A percentile compares a stretch with the other conserved stretches of the same genome.
Evolutionary conservation across 2,329 filamentous ascomycete genomes (phyloP).

Genomic region (Helotiales sp.): DNA sequence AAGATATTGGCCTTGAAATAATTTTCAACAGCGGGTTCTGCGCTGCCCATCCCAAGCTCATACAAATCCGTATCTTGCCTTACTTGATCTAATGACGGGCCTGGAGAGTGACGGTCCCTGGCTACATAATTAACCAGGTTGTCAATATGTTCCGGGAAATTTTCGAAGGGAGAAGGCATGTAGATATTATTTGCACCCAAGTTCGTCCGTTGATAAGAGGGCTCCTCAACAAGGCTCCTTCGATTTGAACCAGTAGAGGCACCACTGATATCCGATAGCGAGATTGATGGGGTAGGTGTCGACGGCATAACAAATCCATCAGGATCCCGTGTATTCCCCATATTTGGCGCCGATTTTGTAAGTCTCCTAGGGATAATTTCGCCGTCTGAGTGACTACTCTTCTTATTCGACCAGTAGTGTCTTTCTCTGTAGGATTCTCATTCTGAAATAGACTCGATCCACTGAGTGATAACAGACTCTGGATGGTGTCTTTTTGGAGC

Average conservation of each 20-base stretch:
- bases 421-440: slow-evolving; percentile 28
- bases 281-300: slow-evolving; percentile 34
- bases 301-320: slow-evolving; percentile 66
- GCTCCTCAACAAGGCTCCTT: slow-evolving; percentile 28
- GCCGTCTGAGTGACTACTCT: slow-evolving; percentile 23
- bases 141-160: slow-evolving; percentile 24
- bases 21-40: slow-evolving; percentile 22
- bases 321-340: slow-evolving; percentile 46
- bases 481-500: slow-evolving; percentile 23
- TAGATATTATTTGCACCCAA: slow-evolving; percentile 30
- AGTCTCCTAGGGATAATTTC: slow-evolving; percentile 27
- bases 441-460: slow-evolving; percentile 24
- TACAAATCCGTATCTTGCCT: slow-evolving; percentile 15
- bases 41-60: slow-evolving; percentile 20
- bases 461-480: slow-evolving; percentile 30
- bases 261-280: slow-evolving; percentile 18
- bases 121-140: slow-evolving; percentile 21
- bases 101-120: slow-evolving; percentile 24
- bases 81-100: slow-evolving; percentile 19
- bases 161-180: slow-evolving; percentile 18
- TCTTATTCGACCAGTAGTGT: slow-evolving; percentile 32
- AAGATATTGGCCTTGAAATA: slow-evolving; percentile 26
- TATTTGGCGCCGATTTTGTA: slow-evolving; percentile 21
- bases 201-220: slow-evolving; percentile 25
- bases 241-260: slow-evolving; percentile 19